Conservation (phyloP, 73 alveolate genomes). For the Symbiodinium pilosum region DNA sequence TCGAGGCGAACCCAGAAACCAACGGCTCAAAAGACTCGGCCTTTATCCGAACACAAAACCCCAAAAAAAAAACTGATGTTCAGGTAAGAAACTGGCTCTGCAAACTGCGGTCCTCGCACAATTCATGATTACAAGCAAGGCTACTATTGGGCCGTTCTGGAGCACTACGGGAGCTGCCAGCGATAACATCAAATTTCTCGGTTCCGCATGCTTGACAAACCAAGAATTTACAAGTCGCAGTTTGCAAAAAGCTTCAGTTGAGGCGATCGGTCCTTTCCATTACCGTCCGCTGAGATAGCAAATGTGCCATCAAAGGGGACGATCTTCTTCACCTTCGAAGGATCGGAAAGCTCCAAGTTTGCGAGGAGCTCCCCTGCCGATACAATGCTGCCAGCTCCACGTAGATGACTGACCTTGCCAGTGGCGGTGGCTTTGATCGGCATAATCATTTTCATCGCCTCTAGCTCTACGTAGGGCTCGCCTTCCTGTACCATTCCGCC, state of each 20-base stretch:
- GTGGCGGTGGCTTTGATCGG: conserved; percentile 78
- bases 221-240: no score
- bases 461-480: conserved; percentile 92
- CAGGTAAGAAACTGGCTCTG: no score
- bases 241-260: no score
- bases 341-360: conserved; percentile 23
- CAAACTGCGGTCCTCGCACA: conserved; percentile 54
- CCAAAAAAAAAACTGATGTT: no score
- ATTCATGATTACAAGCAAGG: not conserved
- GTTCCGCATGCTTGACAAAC: not conserved
- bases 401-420: conserved; percentile 51
- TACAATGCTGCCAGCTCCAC: conserved; percentile 87
- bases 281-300: conserved; percentile 26
- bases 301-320: conserved; percentile 79
- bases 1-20: no score
- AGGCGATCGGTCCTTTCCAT: not conserved
- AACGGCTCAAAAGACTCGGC: no score
- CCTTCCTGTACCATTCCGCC: conserved; percentile 90
- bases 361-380: conserved; percentile 91
- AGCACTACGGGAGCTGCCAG: not conserved
- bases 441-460: conserved; percentile 31
- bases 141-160: not conserved
- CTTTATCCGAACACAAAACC: no score
- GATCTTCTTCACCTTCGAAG: conserved; percentile 64
- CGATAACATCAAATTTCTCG: not conserved